A percentile compares a stretch with the other conserved stretches of the same genome.
These are phyloP conservation scores for Trichophyton equinum DNA, from an alignment of 2,329 filamentous ascomycete genomes.

Conservation along the genomic window DNA sequence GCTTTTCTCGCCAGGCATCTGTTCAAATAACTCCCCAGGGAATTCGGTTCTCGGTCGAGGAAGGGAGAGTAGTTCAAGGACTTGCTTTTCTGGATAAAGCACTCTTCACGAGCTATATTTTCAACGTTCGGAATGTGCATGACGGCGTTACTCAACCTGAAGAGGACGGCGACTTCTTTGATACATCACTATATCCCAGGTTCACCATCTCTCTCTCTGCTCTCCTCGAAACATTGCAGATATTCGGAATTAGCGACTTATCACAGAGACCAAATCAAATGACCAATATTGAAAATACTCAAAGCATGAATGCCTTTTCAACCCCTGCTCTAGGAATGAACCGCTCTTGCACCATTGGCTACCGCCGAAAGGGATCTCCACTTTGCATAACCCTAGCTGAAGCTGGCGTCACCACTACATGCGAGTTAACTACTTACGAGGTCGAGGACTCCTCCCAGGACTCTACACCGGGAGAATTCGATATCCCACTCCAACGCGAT, in stretches of 20 bases:
- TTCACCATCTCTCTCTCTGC: conserved; percentile 83
- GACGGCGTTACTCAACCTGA: conserved; percentile 19
- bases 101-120: conserved; percentile 75
- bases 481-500: conserved; percentile 74
- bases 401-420: conserved; percentile 73
- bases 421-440: conserved; percentile 79
- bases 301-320: conserved; percentile 60
- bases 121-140: conserved; percentile 38
- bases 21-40: conserved; percentile 73
- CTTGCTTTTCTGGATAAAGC: conserved; percentile 76
- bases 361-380: conserved; percentile 59
- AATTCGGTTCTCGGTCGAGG: conserved; percentile 76
- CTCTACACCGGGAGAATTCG: conserved; percentile 20
- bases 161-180: conserved; percentile 29
- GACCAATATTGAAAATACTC: conserved; percentile 25
- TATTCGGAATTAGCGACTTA: conserved; percentile 67
- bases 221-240: conserved; percentile 85
- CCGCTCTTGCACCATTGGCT: conserved; percentile 74
- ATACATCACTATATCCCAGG: conserved; percentile 40
- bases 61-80: conserved; percentile 82
- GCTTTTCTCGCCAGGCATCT: conserved; percentile 46
- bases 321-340: conserved; percentile 70
- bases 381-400: conserved; percentile 81
- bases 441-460: conserved; percentile 54
- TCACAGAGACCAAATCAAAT: conserved; percentile 24